A percentile compares a stretch with the other conserved stretches of the same genome.
Conservation (phyloP, 768 basidiomycete genomes). For the Russula foetens region DNA sequence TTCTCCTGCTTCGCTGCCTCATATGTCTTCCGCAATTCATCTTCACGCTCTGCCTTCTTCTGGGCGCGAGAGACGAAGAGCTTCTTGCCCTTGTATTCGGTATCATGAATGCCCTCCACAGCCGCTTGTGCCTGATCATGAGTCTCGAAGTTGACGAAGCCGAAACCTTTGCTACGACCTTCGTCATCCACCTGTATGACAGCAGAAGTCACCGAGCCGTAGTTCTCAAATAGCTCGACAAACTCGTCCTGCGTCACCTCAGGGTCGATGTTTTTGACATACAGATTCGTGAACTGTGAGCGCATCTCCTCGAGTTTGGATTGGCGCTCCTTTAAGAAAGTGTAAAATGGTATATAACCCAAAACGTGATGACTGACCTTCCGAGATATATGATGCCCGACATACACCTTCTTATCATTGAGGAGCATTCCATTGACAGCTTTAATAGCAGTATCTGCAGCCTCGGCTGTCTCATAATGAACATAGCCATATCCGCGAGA, state of each 20-base stretch:
- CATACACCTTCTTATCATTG: slow-evolving; percentile 99
- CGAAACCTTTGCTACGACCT: slow-evolving; percentile 94
- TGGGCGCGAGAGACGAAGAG: slow-evolving; percentile 95
- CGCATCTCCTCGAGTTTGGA: slow-evolving; percentile 98
- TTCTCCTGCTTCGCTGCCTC: slow-evolving; percentile 97
- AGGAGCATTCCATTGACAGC: slow-evolving; percentile 98
- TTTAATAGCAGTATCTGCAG: slow-evolving; percentile 93
- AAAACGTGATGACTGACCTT: slow-evolving; percentile 45
- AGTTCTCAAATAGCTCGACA: slow-evolving; percentile 64
- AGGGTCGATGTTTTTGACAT: slow-evolving; percentile 91
- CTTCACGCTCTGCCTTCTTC: slow-evolving; percentile 97
- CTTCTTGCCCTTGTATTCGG: slow-evolving; percentile 76
- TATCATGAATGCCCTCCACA: slow-evolving; percentile 84
- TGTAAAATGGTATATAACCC: not conserved
- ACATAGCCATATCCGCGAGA: slow-evolving; percentile 99
- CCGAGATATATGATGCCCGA: slow-evolving; percentile 94
- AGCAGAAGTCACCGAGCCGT: slow-evolving; percentile 84
- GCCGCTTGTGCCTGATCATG: slow-evolving; percentile 92
- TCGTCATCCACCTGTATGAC: slow-evolving; percentile 76
- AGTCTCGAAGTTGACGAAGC: slow-evolving; percentile 92
- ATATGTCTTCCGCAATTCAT: slow-evolving; percentile 87
- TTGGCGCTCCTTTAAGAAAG: slow-evolving; percentile 70
- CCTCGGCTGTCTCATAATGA: slow-evolving; percentile 97
- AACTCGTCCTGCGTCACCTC: slow-evolving; percentile 85
- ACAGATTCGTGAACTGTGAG: slow-evolving; percentile 95